Conservation (phyloP, 2,329 filamentous ascomycete species). For the Verticillium longisporum region DNA sequence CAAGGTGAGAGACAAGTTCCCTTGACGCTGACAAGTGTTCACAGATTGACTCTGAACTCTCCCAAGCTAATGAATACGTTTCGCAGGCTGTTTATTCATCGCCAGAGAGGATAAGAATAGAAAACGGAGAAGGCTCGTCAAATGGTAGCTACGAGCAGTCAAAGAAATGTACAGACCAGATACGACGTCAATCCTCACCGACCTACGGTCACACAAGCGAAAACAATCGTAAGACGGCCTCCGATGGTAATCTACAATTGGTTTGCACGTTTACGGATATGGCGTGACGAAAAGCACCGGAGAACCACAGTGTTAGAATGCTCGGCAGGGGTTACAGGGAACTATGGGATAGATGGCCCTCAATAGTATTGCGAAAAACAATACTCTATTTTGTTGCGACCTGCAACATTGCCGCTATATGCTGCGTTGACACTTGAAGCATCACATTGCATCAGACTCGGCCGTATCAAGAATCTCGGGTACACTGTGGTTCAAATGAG, state of each 20-base stretch:
- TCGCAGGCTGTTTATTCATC: slow-evolving; percentile 11
- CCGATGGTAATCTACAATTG: slow-evolving; percentile 11
- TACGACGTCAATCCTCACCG: slow-evolving; percentile 10
- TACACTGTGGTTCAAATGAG: no score
- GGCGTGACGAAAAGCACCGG: slow-evolving; percentile 9
- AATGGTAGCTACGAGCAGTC: neutral
- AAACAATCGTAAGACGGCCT: slow-evolving; percentile 15
- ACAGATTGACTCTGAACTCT: slow-evolving; percentile 21
- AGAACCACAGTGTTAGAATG: neutral
- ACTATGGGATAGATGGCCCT: no score
- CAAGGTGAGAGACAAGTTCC: slow-evolving; percentile 8
- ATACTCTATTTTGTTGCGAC: no score
- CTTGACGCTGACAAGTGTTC: slow-evolving; percentile 8
- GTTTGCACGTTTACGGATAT: slow-evolving; percentile 15
- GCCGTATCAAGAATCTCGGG: no score
- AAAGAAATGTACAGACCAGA: slow-evolving; percentile 3
- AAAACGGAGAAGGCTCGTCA: neutral
- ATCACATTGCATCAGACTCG: no score
- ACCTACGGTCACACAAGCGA: slow-evolving; percentile 17
- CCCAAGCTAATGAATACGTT: slow-evolving; percentile 20
- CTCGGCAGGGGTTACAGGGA: no score
- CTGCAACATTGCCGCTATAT: no score
- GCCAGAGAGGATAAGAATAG: slow-evolving; percentile 14
- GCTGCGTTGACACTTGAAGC: no score
- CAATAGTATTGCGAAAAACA: no score